phyloP scores from a whole-genome alignment of 108 stramenopile species.

The Schizochytrium sp. region DNA sequence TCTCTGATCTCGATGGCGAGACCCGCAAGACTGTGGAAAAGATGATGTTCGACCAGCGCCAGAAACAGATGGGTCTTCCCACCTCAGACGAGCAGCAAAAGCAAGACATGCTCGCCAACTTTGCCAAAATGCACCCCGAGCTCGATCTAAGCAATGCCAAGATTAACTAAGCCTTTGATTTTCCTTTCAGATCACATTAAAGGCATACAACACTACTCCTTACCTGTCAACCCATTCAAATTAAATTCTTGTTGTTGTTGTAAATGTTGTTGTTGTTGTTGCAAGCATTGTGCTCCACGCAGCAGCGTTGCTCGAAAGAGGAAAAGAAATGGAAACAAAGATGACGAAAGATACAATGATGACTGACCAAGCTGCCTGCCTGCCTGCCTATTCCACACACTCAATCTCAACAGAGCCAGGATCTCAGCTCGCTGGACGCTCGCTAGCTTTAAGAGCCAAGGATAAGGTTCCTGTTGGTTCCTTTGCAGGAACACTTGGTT shows the following conservation, averaged over 20 bases:
- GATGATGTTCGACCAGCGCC: conserved; percentile 99
- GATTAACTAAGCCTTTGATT: conserved; percentile 46
- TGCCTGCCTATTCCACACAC: too few relatives aligned
- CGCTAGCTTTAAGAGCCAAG: neutral
- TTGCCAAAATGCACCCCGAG: conserved; percentile 91
- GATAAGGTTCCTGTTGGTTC: neutral
- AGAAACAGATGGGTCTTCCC: conserved; percentile 90
- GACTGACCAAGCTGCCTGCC: too few relatives aligned
- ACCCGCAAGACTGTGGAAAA: conserved; percentile 98
- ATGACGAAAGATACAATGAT: too few relatives aligned
- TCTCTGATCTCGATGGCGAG: conserved; percentile 91
- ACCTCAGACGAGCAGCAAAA: conserved; percentile 91
- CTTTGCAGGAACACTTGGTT: neutral
- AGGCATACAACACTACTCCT: too few relatives aligned
- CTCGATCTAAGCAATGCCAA: conserved; percentile 93
- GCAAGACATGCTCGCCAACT: conserved; percentile 79
- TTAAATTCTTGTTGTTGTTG: too few relatives aligned
- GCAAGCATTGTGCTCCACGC: too few relatives aligned
- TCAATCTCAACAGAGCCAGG: too few relatives aligned
- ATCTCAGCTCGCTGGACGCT: neutral
- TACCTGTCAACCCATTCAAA: too few relatives aligned
- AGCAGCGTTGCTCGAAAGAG: too few relatives aligned
- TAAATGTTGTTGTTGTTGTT: too few relatives aligned
- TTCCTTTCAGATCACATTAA: too few relatives aligned
- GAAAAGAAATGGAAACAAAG: too few relatives aligned